Conservation (phyloP, 805 yeast genomes). For the Candida insectorum region DNA sequence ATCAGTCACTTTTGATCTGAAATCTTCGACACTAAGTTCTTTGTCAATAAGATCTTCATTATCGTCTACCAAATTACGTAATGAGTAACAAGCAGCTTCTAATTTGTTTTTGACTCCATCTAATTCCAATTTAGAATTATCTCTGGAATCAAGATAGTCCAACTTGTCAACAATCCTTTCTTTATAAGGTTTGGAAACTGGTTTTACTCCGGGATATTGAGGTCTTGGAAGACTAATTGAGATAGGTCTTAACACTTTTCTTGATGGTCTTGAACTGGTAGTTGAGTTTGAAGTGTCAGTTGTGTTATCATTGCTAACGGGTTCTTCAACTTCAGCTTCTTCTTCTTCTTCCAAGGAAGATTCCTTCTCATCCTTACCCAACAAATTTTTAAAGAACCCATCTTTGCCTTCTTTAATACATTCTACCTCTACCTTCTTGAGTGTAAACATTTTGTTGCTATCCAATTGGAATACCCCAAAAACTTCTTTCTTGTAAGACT, state of each 20-base stretch:
- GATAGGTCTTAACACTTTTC: conserved; percentile 17
- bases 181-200: conserved; percentile 38
- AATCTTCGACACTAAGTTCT: conserved; percentile 21
- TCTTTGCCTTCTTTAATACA: conserved; percentile 29
- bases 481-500: conserved; percentile 18
- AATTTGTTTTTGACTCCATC: conserved; percentile 64
- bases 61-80: conserved; percentile 59
- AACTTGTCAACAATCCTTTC: conserved; percentile 47
- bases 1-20: conserved; percentile 36
- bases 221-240: conserved; percentile 43
- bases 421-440: conserved; percentile 43
- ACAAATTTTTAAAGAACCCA: conserved; percentile 23
- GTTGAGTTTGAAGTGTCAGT: conserved; percentile 19
- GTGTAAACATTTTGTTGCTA: conserved; percentile 46
- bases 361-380: conserved; percentile 20
- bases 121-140: conserved; percentile 48
- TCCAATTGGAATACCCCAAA: conserved; percentile 45
- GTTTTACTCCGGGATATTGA: conserved; percentile 36
- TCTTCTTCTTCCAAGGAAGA: conserved; percentile 12
- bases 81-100: conserved; percentile 69
- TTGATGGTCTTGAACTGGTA: conserved; percentile 16
- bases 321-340: conserved; percentile 9
- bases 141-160: conserved; percentile 49
- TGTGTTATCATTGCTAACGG: conserved; percentile 16
- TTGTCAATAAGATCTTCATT: conserved; percentile 37